Conservation (phyloP, 306 rosid genomes). For the Vicia faba region DNA sequence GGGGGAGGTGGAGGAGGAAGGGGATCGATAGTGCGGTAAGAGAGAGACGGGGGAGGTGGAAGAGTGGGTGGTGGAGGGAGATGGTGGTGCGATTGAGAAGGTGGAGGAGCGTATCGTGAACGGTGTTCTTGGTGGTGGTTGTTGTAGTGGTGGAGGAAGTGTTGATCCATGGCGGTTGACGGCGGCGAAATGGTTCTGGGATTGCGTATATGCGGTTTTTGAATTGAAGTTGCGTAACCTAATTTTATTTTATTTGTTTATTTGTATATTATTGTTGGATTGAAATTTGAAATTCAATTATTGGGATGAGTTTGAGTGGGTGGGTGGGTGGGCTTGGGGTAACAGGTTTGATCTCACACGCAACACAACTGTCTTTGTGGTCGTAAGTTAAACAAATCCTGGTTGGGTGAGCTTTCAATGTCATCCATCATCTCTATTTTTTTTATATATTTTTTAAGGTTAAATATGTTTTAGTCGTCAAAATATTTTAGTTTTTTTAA, state of each 20-base stretch:
- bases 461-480: too few relatives aligned
- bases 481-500: too few relatives aligned
- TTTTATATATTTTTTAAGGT: too few relatives aligned
- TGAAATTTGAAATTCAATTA: neutral
- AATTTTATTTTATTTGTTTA: neutral
- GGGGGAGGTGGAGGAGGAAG: constrained; percentile 31
- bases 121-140: constrained; percentile 27
- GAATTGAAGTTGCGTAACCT: neutral
- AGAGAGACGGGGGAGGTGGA: constrained; percentile 17
- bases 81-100: constrained; percentile 22
- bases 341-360: neutral
- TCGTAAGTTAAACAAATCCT: neutral
- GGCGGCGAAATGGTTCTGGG: neutral
- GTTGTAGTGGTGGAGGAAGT: constrained; percentile 13
- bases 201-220: too few relatives aligned
- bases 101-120: constrained; percentile 32
- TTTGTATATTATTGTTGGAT: neutral
- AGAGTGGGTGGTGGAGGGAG: constrained; percentile 22
- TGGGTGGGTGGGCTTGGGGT: neutral
- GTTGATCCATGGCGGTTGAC: constrained; percentile 37
- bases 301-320: neutral
- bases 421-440: neutral
- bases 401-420: neutral
- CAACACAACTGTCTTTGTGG: neutral
- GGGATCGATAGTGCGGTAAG: constrained; percentile 19